Evolutionary conservation across 192 early-diverging fungal genomes (phyloP), one percentile per base, ranked within the genome.

Genomic region (Haplosporangium gracile): DNA sequence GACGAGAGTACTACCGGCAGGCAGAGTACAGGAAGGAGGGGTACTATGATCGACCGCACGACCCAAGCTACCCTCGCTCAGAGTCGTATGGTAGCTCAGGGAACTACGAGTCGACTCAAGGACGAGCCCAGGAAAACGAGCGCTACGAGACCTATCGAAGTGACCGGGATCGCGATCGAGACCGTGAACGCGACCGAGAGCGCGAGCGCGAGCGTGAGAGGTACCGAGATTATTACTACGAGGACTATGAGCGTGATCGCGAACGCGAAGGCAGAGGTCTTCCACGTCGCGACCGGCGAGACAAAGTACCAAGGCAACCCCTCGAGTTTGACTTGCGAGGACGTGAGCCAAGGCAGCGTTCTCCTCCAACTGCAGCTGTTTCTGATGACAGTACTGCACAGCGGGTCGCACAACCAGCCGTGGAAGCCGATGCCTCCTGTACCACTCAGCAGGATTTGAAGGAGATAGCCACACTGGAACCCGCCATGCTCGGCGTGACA

Each of bases 121-220:
- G 69, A 65, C 60, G 60, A 38, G 42, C 57, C 39, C 81, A 86
- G n/a, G 84, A 86, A 24, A 75, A 79, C 34, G 79, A 79, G 20
- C 79, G 84, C 39, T 86, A 86, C 22, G 84, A 86, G 9, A 68
- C 73, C 26, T 86, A 86, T 36, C 24, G 77, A 32, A 70, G 73
- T 32, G 82, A 83, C 24, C 78, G 84, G 1, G 84, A 86, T 60
- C 75, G 84, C 9, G 78, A 86, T 2, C 75, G 79, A 0, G 84
- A 86, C 11, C 79, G 79, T 42, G 80, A 86, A 51, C 74, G 77
- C 39, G 84, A 86, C 38, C 77, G 77, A 29, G 76, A 86, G 34
- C 70, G 79, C 11, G 83, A 86, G 11, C 60, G 60, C 10, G 60
- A 65, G 13, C 60, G 60, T 32, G 60, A 65, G 60, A 65, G 60